A percentile compares a stretch with the other conserved stretches of the same genome.
Conservation (phyloP, 148 eudicot species). For the Heliamphora exappendiculata region DNA sequence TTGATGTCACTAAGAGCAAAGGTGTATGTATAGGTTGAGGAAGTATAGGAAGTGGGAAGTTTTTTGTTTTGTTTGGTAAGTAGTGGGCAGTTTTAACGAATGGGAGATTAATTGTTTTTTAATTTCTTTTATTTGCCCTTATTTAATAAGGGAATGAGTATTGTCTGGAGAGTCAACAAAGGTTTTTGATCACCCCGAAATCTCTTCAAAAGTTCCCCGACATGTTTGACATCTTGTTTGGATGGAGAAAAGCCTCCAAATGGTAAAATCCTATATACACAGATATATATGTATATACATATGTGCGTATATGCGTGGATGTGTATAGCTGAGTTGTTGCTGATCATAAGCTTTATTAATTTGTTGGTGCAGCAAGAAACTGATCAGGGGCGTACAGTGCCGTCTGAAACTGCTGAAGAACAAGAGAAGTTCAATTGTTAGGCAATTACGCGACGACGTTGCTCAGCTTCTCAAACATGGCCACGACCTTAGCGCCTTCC, state of each 20-base stretch:
- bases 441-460: constrained; percentile 45
- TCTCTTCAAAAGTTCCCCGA: background rate
- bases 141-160: too few relatives aligned
- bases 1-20: too few relatives aligned
- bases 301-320: background rate
- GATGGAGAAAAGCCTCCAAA: constrained; percentile 86
- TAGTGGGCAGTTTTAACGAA: too few relatives aligned
- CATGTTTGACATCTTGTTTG: constrained; percentile 60
- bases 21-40: too few relatives aligned
- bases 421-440: constrained; percentile 48
- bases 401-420: constrained; percentile 61
- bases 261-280: constrained; percentile 35
- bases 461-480: constrained; percentile 58
- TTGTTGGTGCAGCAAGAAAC: constrained; percentile 51
- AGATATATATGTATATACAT: background rate
- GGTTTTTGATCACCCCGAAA: background rate
- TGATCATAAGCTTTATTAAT: background rate
- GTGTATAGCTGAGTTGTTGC: background rate
- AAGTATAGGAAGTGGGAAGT: too few relatives aligned
- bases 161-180: too few relatives aligned
- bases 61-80: too few relatives aligned
- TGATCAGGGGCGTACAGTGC: constrained; percentile 55
- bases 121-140: background rate
- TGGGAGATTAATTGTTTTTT: too few relatives aligned
- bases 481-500: constrained; percentile 43